Percentiles rank a stretch among this genome's conserved stretches.
Conservation (phyloP, 805 yeast genomes). For the Soucietia sequanensis region DNA sequence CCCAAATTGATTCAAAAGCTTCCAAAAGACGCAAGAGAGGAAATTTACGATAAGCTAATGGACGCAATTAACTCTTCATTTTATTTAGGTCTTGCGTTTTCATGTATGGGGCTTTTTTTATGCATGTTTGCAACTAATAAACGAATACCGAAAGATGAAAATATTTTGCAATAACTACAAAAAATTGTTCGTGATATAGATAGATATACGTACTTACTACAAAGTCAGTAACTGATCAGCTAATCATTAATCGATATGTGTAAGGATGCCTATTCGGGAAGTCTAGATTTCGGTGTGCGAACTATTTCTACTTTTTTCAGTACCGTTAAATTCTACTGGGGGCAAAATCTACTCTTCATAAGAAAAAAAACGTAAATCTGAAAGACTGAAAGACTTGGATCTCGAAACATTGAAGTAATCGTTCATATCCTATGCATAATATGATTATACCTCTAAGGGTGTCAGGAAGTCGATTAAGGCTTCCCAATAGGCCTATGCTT, state of each 20-base stretch:
- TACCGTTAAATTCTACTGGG: too few relatives aligned
- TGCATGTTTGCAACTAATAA: conserved; percentile 12
- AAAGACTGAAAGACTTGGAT: too few relatives aligned
- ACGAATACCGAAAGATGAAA: conserved; percentile 10
- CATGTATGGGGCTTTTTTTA: conserved; percentile 4
- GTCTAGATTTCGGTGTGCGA: too few relatives aligned
- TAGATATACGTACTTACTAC: too few relatives aligned
- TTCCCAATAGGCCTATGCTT: background rate
- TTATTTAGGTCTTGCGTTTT: conserved; percentile 9
- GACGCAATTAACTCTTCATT: conserved; percentile 7
- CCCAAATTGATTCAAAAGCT: conserved; percentile 7
- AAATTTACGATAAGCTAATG: conserved; percentile 8
- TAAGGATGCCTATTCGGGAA: too few relatives aligned
- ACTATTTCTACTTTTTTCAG: too few relatives aligned
- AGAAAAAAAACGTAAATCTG: too few relatives aligned
- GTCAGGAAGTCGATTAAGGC: background rate
- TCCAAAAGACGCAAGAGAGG: conserved; percentile 5
- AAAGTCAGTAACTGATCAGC: too few relatives aligned
- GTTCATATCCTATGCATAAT: background rate
- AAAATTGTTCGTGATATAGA: too few relatives aligned
- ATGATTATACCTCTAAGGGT: background rate
- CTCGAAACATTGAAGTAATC: too few relatives aligned
- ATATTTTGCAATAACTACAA: conserved; percentile 3
- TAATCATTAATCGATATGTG: too few relatives aligned
- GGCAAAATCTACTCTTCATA: too few relatives aligned